Conservation (phyloP, 1,139 yeast genomes). For the Casaregolazyma suthepensis region DNA sequence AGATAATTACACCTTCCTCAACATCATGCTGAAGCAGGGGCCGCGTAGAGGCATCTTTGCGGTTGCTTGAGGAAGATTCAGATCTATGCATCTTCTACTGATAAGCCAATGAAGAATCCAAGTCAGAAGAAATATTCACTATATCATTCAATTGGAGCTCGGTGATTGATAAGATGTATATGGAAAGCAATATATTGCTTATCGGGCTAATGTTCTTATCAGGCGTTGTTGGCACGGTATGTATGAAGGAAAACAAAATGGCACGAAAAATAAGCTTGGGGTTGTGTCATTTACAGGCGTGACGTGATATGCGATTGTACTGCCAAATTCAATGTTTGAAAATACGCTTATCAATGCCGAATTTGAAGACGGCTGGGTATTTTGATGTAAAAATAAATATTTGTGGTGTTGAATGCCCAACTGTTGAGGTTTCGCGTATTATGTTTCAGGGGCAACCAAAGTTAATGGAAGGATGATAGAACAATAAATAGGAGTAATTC, state of each 20-base stretch:
- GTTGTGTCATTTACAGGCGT: neutral
- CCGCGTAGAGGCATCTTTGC: constrained; percentile 6
- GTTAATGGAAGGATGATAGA: too few relatives aligned
- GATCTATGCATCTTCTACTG: constrained; percentile 30
- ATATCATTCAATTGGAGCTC: neutral
- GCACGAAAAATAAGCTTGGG: neutral
- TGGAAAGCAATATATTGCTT: neutral
- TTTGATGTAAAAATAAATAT: too few relatives aligned
- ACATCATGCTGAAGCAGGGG: constrained; percentile 4
- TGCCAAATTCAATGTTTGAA: too few relatives aligned
- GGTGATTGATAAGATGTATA: neutral
- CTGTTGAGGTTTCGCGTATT: too few relatives aligned
- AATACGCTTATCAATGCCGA: too few relatives aligned
- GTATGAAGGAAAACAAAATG: neutral
- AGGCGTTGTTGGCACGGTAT: neutral
- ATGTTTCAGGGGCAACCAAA: too few relatives aligned
- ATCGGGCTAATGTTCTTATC: neutral
- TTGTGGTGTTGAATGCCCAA: too few relatives aligned
- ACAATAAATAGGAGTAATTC: too few relatives aligned
- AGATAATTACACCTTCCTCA: constrained; percentile 5
- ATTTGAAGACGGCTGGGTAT: too few relatives aligned
- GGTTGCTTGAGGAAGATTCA: constrained; percentile 4
- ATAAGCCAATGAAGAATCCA: neutral
- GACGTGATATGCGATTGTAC: neutral
- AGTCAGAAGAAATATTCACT: neutral